Percentiles rank a stretch among this genome's conserved stretches.
These are phyloP conservation scores for Saturnispora silvae DNA, from an alignment of 805 yeast species.

Conservation along the genomic window DNA sequence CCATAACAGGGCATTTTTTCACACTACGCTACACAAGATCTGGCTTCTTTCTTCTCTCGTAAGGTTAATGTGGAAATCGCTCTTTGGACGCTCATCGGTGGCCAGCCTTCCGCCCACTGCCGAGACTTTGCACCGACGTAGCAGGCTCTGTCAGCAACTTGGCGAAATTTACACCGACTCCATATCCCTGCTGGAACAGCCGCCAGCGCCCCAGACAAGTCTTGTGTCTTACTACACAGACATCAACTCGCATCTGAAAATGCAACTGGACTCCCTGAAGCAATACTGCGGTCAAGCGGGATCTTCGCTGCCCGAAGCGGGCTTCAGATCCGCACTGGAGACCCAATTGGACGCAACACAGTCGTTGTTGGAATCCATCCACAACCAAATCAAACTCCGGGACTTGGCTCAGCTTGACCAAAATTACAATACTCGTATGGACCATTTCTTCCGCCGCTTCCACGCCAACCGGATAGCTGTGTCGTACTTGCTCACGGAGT, in stretches of 20 bases:
- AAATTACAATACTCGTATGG: slow-evolving; percentile 15
- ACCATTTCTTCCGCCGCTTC: slow-evolving; percentile 17
- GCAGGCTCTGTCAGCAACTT: no score
- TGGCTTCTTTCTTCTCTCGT: no score
- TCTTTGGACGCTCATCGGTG: no score
- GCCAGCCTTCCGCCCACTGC: no score
- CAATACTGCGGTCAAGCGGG: not conserved
- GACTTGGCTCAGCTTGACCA: slow-evolving; percentile 16
- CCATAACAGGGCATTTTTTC: no score
- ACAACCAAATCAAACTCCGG: slow-evolving; percentile 5
- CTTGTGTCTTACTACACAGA: slow-evolving; percentile 10
- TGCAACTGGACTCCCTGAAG: slow-evolving; percentile 2
- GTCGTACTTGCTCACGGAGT: slow-evolving; percentile 19
- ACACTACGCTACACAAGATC: no score
- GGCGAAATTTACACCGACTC: no score
- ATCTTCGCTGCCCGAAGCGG: slow-evolving; percentile 3
- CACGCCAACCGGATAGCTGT: slow-evolving; percentile 19
- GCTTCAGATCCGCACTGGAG: slow-evolving; percentile 6
- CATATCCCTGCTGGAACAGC: no score
- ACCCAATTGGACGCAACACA: slow-evolving; percentile 9
- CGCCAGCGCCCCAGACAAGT: no score
- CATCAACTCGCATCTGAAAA: slow-evolving; percentile 1
- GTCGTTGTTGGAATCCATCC: slow-evolving; percentile 10
- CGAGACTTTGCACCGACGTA: no score
- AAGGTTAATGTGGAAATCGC: no score